Evolutionary conservation across 2,329 filamentous ascomycete species (phyloP).

Genomic region (Botrytis squamosa): DNA sequence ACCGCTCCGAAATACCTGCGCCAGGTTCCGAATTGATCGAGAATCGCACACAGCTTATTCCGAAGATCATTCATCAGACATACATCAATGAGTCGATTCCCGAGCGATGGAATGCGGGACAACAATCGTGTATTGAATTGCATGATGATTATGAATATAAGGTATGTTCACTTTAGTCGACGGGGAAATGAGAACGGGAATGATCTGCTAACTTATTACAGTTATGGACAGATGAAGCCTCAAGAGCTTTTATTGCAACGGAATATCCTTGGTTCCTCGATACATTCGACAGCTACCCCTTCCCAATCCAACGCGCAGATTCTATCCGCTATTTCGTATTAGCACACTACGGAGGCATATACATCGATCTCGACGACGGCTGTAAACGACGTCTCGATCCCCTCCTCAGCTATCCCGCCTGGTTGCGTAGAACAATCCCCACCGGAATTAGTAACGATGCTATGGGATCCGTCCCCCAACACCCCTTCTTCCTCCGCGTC

Average conservation of each 20-base stretch:
- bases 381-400: slow-evolving; percentile 51
- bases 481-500: slow-evolving; percentile 71
- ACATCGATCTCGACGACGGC: slow-evolving; percentile 69
- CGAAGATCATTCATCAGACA: slow-evolving; percentile 76
- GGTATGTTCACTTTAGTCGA: slow-evolving; percentile 42
- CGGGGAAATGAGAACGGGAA: not conserved
- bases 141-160: slow-evolving; percentile 74
- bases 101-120: slow-evolving; percentile 62
- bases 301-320: slow-evolving; percentile 75
- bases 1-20: slow-evolving; percentile 62
- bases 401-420: slow-evolving; percentile 66
- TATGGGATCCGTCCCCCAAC: slow-evolving; percentile 70
- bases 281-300: slow-evolving; percentile 71
- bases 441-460: slow-evolving; percentile 81
- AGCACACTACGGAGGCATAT: slow-evolving; percentile 74
- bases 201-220: slow-evolving; percentile 39
- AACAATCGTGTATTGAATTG: slow-evolving; percentile 64
- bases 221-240: slow-evolving; percentile 74
- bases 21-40: slow-evolving; percentile 60
- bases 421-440: slow-evolving; percentile 68
- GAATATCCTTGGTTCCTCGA: slow-evolving; percentile 77
- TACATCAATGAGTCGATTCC: slow-evolving; percentile 71
- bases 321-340: slow-evolving; percentile 78
- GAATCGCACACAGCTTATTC: slow-evolving; percentile 59
- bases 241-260: slow-evolving; percentile 67